Percentiles rank a stretch among this genome's conserved stretches.
Evolutionary conservation across 345 rosid species (phyloP).

Genomic region (Citrus trifoliata): DNA sequence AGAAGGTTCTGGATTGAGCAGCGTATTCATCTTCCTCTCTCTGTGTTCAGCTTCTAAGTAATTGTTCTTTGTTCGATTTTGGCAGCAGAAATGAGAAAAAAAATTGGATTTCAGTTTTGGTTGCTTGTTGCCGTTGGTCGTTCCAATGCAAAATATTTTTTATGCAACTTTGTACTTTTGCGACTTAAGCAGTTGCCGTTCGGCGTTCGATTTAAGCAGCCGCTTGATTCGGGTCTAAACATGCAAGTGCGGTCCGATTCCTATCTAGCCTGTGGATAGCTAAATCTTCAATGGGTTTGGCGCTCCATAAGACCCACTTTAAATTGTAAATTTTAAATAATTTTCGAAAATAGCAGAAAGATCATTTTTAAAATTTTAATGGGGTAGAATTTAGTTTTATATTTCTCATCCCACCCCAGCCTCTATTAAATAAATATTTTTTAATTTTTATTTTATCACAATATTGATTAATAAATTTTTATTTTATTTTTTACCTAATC

Average conservation of each 20-base stretch:
- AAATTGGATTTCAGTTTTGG: neutral
- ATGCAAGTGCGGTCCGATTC: neutral
- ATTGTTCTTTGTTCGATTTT: neutral
- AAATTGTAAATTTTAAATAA: too few species aligned
- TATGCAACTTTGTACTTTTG: neutral
- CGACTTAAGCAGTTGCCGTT: neutral
- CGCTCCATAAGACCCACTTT: too few species aligned
- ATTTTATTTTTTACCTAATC: too few species aligned
- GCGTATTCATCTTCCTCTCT: constrained; percentile 50
- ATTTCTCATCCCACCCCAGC: too few species aligned
- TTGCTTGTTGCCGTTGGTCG: neutral
- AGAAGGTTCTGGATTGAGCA: constrained; percentile 37
- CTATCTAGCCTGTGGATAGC: too few species aligned
- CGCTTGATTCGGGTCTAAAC: neutral
- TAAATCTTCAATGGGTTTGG: too few species aligned
- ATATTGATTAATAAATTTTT: too few species aligned
- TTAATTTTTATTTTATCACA: too few species aligned
- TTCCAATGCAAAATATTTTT: neutral
- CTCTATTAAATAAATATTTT: too few species aligned
- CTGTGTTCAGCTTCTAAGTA: neutral
- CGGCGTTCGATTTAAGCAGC: neutral
- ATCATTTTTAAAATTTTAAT: too few species aligned
- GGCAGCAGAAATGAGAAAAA: neutral
- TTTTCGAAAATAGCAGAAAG: too few species aligned
- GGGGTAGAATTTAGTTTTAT: too few species aligned